Evolutionary conservation across 495 filamentous ascomycete species (phyloP).

Genomic region (Podospora bellae-mahoneyi): DNA sequence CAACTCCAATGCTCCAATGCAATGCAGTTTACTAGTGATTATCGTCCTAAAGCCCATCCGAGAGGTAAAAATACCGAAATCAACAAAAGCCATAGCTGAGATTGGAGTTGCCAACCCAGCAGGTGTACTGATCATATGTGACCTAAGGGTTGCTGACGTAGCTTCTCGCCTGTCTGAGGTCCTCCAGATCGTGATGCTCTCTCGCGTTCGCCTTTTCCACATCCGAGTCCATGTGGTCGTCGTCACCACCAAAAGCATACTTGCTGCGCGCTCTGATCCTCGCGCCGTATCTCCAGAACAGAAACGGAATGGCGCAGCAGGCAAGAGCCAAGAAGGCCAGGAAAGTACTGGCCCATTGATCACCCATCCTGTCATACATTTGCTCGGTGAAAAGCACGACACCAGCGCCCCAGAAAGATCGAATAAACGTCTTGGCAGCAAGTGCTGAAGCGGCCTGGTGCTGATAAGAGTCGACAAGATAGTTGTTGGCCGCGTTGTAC

Average conservation of each 20-base stretch:
- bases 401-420: constrained; percentile 74
- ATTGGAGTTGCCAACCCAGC: not conserved
- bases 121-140: not conserved
- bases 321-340: constrained; percentile 67
- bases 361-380: constrained; percentile 69
- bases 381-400: constrained; percentile 75
- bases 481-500: constrained; percentile 83
- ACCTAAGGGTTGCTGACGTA: constrained; percentile 45
- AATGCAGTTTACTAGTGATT: not conserved
- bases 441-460: constrained; percentile 81
- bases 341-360: constrained; percentile 71
- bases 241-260: constrained; percentile 60
- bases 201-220: constrained; percentile 22
- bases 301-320: constrained; percentile 72
- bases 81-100: not conserved
- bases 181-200: constrained; percentile 32
- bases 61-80: not conserved
- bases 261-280: constrained; percentile 60
- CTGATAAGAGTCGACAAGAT: constrained; percentile 77
- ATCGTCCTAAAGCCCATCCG: not conserved
- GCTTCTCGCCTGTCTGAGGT: constrained; percentile 39
- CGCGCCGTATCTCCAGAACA: constrained; percentile 73
- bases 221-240: constrained; percentile 25
- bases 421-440: constrained; percentile 78
- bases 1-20: not conserved